These are phyloP conservation scores for Eucalyptus pumila DNA, from an alignment of 345 rosid species.

Conservation along the genomic window DNA sequence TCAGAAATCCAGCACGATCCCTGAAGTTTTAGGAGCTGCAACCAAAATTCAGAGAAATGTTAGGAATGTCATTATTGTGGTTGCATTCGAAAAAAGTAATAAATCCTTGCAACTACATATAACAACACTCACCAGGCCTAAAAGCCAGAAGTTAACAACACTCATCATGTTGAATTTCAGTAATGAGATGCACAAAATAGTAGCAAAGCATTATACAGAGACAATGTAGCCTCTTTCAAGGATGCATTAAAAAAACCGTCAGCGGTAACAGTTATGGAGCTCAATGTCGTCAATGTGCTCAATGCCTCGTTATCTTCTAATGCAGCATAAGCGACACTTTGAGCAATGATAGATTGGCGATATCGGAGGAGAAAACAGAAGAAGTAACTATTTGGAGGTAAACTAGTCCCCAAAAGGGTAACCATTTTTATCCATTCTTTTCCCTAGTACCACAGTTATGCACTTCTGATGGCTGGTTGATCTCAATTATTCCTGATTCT, in stretches of 20 bases:
- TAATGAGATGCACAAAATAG: neutral
- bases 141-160: neutral
- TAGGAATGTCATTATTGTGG: neutral
- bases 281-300: neutral
- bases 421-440: neutral
- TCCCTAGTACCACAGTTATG: neutral
- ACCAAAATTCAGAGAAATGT: neutral
- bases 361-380: no score
- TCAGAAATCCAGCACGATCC: conserved; percentile 57
- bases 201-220: neutral
- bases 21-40: conserved; percentile 48
- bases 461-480: neutral
- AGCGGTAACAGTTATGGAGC: neutral
- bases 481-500: no score
- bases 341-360: no score
- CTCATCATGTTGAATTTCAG: neutral
- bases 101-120: neutral
- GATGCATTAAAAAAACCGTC: neutral
- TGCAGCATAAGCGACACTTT: neutral
- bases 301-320: neutral
- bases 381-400: neutral
- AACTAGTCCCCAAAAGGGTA: neutral
- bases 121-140: neutral
- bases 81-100: neutral
- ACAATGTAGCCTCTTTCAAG: neutral